phyloP scores from a whole-genome alignment of 208 protist genomes.

The Trichomonas vaginalis region DNA sequence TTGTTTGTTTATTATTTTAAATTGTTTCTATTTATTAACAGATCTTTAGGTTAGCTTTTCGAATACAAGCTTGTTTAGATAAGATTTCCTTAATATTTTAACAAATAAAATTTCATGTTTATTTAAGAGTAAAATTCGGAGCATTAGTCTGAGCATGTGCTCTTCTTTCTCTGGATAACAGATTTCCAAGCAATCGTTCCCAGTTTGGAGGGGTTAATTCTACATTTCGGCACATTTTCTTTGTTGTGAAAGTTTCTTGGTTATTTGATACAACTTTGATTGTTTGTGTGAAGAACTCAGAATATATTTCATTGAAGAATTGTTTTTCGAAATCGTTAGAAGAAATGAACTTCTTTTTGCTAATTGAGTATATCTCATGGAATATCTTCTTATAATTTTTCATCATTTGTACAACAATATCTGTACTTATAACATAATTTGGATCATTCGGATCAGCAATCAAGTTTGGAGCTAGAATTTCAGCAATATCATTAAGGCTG shows the following conservation, averaged over 20 bases:
- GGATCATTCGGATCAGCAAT: neutral
- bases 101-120: no score
- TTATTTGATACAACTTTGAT: neutral
- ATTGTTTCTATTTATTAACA: no score
- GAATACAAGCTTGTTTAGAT: no score
- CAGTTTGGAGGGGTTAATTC: no score
- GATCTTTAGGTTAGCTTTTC: no score
- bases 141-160: neutral
- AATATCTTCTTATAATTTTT: neutral
- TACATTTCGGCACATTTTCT: neutral
- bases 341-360: neutral
- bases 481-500: neutral
- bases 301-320: neutral
- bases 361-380: neutral
- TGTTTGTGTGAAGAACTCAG: neutral
- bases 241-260: neutral
- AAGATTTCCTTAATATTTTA: no score
- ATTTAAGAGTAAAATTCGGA: neutral
- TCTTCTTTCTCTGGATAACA: neutral
- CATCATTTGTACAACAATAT: neutral
- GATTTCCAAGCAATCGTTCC: neutral
- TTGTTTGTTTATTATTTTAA: no score
- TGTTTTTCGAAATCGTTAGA: neutral
- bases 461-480: neutral
- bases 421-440: neutral